These are phyloP conservation scores for Pichia insulana DNA, from an alignment of 805 yeast species.

Conservation along the genomic window DNA sequence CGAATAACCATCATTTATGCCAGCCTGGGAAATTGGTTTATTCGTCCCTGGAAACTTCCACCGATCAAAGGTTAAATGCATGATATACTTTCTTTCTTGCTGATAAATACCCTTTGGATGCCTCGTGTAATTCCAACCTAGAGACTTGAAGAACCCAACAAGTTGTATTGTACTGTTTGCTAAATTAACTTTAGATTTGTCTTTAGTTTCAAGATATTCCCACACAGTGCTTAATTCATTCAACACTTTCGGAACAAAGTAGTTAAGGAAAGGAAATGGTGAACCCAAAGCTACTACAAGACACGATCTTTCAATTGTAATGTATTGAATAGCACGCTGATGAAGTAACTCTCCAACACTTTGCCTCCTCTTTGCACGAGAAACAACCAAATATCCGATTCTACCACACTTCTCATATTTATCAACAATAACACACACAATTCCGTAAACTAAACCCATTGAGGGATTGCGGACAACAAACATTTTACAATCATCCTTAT, in stretches of 20 bases:
- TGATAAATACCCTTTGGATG: constrained; percentile 7
- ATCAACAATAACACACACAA: constrained; percentile 45
- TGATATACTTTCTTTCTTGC: constrained; percentile 21
- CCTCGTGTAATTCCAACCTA: constrained; percentile 34
- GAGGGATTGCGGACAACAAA: constrained; percentile 53
- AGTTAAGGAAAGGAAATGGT: constrained; percentile 34
- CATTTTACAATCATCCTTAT: constrained; percentile 29
- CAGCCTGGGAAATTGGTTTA: neutral
- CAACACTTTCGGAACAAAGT: constrained; percentile 7
- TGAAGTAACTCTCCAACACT: constrained; percentile 49
- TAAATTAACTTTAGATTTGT: constrained; percentile 6
- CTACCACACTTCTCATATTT: constrained; percentile 32
- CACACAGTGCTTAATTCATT: constrained; percentile 11
- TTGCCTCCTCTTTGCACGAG: constrained; percentile 43
- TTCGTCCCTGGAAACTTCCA: constrained; percentile 41
- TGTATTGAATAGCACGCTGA: constrained; percentile 41
- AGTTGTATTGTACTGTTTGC: constrained; percentile 7
- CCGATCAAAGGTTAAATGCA: constrained; percentile 33
- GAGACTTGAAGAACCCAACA: constrained; percentile 28
- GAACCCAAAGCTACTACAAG: constrained; percentile 34
- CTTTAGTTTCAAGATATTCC: constrained; percentile 11
- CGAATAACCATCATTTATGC: constrained; percentile 20
- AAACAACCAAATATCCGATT: constrained; percentile 42
- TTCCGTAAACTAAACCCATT: constrained; percentile 45
- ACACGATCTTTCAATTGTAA: constrained; percentile 36